Conservation (phyloP, 495 filamentous ascomycete genomes). For the Tuber umbilicatum region DNA sequence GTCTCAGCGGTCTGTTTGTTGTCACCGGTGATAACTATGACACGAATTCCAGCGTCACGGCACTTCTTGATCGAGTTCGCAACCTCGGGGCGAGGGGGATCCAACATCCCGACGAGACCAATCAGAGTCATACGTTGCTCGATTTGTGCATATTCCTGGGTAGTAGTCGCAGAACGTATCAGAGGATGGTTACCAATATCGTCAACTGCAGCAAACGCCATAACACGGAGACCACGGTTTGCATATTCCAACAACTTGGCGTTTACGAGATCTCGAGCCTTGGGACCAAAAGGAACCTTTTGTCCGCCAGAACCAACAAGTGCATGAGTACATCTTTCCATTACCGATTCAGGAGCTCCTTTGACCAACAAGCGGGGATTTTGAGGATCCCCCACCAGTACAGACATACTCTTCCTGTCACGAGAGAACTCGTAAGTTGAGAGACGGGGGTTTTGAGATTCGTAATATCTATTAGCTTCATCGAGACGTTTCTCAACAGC, state of each 20-base stretch:
- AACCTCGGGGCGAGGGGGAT: conserved; percentile 95
- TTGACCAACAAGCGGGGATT: conserved; percentile 85
- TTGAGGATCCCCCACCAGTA: conserved; percentile 64
- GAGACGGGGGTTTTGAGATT: conserved; percentile 62
- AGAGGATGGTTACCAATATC: conserved; percentile 63
- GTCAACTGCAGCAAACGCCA: conserved; percentile 78
- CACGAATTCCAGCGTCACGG: conserved; percentile 85
- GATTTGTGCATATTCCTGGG: conserved; percentile 72
- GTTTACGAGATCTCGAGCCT: conserved; percentile 60
- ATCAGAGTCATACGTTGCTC: conserved; percentile 92
- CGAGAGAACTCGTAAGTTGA: conserved; percentile 96
- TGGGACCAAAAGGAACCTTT: conserved; percentile 60
- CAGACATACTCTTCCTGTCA: conserved; percentile 99
- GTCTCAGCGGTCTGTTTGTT: conserved; percentile 96
- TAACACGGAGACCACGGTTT: conserved; percentile 86
- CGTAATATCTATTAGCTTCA: conserved; percentile 76
- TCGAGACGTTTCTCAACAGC: conserved; percentile 59
- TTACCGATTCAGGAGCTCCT: conserved; percentile 87
- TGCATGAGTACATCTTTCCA: conserved; percentile 80
- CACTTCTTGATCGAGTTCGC: conserved; percentile 78
- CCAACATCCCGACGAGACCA: conserved; percentile 92
- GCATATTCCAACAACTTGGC: conserved; percentile 82
- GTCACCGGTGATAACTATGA: conserved; percentile 97
- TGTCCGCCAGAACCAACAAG: conserved; percentile 69
- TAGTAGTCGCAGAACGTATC: conserved; percentile 66